These are phyloP conservation scores for Phlebiopsis gigantea DNA, from an alignment of 768 basidiomycete species.

Conservation along the genomic window DNA sequence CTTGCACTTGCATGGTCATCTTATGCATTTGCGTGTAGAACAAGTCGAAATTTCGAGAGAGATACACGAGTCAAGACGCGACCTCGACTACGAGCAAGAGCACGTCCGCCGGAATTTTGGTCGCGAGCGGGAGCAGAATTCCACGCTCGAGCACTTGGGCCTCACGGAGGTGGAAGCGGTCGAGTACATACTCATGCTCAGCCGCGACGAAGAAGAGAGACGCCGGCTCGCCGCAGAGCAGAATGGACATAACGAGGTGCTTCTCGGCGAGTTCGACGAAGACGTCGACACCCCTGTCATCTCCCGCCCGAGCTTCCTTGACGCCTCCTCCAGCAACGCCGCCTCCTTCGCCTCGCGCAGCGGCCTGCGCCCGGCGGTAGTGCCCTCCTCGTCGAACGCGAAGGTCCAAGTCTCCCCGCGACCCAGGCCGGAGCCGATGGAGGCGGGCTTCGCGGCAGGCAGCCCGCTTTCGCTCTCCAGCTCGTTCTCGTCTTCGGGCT, in stretches of 20 bases:
- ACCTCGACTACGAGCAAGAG: constrained; percentile 47
- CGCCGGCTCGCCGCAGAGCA: constrained; percentile 16
- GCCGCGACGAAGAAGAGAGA: constrained; percentile 63
- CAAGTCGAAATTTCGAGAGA: constrained; percentile 58
- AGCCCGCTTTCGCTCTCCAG: constrained; percentile 8
- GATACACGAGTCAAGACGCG: constrained; percentile 51
- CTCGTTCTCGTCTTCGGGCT: constrained; percentile 9
- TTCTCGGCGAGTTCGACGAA: constrained; percentile 48
- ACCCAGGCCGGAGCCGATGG: constrained; percentile 46
- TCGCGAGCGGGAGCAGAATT: constrained; percentile 49
- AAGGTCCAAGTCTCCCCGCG: constrained; percentile 56
- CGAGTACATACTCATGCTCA: constrained; percentile 81
- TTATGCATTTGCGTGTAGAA: constrained; percentile 36
- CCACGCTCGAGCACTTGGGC: constrained; percentile 56
- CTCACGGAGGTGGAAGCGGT: constrained; percentile 70
- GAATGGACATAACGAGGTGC: constrained; percentile 47
- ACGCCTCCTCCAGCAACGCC: constrained; percentile 18
- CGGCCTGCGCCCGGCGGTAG: constrained; percentile 18
- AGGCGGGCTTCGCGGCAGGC: constrained; percentile 40
- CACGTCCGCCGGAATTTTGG: constrained; percentile 33
- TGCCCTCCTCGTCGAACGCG: constrained; percentile 36
- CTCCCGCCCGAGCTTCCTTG: constrained; percentile 11
- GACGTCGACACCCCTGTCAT: constrained; percentile 27
- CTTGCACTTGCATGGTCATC: background rate
- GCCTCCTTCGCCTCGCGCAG: constrained; percentile 15